phyloP scores from a whole-genome alignment of 371 early-diverging fungal species.

The Rhizopus microsporus region DNA sequence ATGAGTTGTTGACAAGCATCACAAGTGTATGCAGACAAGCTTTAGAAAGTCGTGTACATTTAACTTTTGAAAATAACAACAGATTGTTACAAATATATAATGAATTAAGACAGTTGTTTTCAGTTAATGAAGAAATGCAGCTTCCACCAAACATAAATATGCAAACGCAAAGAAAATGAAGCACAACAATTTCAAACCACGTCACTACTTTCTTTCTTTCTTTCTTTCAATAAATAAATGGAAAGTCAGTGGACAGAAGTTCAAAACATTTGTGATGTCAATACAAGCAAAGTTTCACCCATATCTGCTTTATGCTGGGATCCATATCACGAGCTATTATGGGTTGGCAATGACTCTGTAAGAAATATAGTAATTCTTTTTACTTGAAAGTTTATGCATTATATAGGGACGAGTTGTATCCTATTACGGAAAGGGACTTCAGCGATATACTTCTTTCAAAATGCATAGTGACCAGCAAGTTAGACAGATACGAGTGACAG shows the following conservation, averaged over 20 bases:
- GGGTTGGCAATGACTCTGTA: slow-evolving; percentile 79
- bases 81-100: too few species aligned
- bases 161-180: too few species aligned
- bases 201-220: neutral
- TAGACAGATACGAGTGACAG: slow-evolving; percentile 65
- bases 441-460: slow-evolving; percentile 70
- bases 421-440: slow-evolving; percentile 56
- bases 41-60: too few species aligned
- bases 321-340: slow-evolving; percentile 77
- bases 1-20: too few species aligned
- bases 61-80: too few species aligned
- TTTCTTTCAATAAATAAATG: slow-evolving; percentile 21
- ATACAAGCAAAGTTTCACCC: slow-evolving; percentile 46
- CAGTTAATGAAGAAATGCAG: too few species aligned
- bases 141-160: too few species aligned
- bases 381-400: neutral
- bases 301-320: slow-evolving; percentile 69
- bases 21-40: too few species aligned
- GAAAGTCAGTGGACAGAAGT: slow-evolving; percentile 53
- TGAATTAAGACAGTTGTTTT: too few species aligned
- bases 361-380: slow-evolving; percentile 9
- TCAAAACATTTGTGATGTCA: slow-evolving; percentile 45
- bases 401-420: slow-evolving; percentile 64
- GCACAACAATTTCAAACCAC: neutral
- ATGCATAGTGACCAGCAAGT: slow-evolving; percentile 67